Evolutionary conservation across 2,329 filamentous ascomycete species (phyloP).

Genomic region (Colletotrichum sidae): DNA sequence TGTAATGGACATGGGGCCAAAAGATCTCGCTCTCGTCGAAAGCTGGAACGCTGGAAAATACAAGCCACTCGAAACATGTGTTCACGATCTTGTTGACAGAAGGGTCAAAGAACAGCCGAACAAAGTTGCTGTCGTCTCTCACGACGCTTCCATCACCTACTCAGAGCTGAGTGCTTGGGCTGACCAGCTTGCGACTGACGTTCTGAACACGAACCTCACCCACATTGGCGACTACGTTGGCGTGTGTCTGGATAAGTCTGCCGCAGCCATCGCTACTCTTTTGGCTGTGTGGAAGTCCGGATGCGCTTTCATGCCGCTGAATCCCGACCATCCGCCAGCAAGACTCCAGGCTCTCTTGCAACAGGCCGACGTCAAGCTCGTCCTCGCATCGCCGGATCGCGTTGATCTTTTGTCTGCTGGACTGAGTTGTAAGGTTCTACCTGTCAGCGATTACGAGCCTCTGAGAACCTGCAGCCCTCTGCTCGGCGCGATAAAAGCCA

Average conservation of each 20-base stretch:
- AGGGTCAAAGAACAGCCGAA: neutral
- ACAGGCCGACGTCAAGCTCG: conserved; percentile 20
- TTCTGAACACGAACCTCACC: neutral
- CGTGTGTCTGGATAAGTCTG: conserved; percentile 22
- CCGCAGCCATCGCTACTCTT: conserved; percentile 4
- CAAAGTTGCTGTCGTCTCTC: conserved; percentile 2
- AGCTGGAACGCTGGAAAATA: conserved; percentile 4
- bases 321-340: conserved; percentile 9
- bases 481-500: neutral
- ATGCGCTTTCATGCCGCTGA: conserved; percentile 18
- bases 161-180: conserved; percentile 5
- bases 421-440: neutral
- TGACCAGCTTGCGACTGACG: conserved; percentile 4
- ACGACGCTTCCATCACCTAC: conserved; percentile 13
- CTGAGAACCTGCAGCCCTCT: no score
- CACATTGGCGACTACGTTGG: conserved; percentile 12
- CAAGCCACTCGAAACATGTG: conserved; percentile 8
- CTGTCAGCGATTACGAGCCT: conserved; percentile 26
- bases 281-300: conserved; percentile 19
- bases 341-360: conserved; percentile 12
- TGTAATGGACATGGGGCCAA: conserved; percentile 3
- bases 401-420: neutral
- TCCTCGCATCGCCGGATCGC: conserved; percentile 6
- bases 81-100: conserved; percentile 21
- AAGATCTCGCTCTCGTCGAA: neutral